Evolutionary conservation across 1,284 basidiomycete genomes (phyloP).

Genomic region (Papiliotrema laurentii): DNA sequence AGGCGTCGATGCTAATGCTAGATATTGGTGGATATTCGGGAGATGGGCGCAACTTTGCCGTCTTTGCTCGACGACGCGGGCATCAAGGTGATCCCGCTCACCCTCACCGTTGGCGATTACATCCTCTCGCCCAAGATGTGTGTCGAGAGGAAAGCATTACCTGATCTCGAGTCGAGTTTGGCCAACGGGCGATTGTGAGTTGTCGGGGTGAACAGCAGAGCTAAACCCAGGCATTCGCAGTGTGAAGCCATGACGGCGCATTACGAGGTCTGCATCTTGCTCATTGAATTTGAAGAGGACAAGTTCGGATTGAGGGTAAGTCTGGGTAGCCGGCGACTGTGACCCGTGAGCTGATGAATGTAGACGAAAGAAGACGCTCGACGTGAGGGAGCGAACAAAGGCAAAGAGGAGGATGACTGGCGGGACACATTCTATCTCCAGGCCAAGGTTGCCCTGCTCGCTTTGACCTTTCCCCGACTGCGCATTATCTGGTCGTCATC

Average conservation of each 20-base stretch:
- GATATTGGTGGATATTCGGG: conserved; percentile 95
- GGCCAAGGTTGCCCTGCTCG: conserved; percentile 84
- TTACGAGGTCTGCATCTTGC: conserved; percentile 86
- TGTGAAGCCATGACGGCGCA: conserved; percentile 96
- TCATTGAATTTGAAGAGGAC: conserved; percentile 99
- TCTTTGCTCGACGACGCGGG: conserved; percentile 81
- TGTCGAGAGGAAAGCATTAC: conserved; percentile 90
- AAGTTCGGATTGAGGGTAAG: conserved; percentile 86
- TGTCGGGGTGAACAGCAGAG: neutral
- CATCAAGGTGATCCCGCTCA: conserved; percentile 79
- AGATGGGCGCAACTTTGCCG: conserved; percentile 89
- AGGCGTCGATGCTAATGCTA: conserved; percentile 39
- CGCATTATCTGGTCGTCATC: conserved; percentile 97
- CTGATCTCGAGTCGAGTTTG: conserved; percentile 87
- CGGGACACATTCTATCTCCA: conserved; percentile 59
- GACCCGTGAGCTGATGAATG: conserved; percentile 53
- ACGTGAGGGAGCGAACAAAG: conserved; percentile 56
- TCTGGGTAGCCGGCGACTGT: conserved; percentile 50
- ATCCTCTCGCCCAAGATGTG: conserved; percentile 92
- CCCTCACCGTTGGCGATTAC: conserved; percentile 93
- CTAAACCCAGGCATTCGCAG: conserved; percentile 72
- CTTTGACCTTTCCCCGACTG: conserved; percentile 82
- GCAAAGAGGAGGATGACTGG: conserved; percentile 47
- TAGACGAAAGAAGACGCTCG: conserved; percentile 51
- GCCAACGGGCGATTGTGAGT: conserved; percentile 86